phyloP scores from a whole-genome alignment of 2,329 filamentous ascomycete species.

The Helminthosporium solani region DNA sequence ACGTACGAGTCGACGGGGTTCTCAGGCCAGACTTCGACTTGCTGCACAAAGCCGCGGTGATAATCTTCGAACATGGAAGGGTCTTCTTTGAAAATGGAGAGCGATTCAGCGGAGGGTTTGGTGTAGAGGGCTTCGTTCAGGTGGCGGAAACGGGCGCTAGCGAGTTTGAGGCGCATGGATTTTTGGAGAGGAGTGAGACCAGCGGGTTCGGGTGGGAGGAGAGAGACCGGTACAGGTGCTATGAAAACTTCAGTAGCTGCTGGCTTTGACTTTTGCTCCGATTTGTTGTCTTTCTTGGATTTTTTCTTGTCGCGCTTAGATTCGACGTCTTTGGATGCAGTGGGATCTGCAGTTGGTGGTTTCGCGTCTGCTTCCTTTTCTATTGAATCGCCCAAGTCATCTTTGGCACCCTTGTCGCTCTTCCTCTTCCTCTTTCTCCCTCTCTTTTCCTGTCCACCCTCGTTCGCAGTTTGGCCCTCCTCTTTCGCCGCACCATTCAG shows the following conservation, averaged over 20 bases:
- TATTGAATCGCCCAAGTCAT: constrained; percentile 26
- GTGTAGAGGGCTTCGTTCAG: constrained; percentile 97
- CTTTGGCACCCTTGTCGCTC: constrained; percentile 25
- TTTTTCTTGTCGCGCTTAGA: constrained; percentile 40
- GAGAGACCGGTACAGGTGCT: constrained; percentile 38
- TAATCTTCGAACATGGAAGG: constrained; percentile 97
- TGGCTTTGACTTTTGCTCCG: constrained; percentile 5
- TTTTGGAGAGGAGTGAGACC: constrained; percentile 90
- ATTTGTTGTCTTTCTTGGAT: constrained; percentile 29
- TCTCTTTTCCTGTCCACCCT: constrained; percentile 40
- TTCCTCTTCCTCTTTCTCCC: constrained; percentile 36
- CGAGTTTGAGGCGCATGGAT: constrained; percentile 90
- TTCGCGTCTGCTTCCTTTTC: constrained; percentile 24
- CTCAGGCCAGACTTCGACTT: constrained; percentile 93
- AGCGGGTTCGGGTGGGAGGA: constrained; percentile 40
- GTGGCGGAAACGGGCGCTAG: constrained; percentile 94
- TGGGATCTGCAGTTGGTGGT: constrained; percentile 2
- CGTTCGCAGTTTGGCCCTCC: constrained; percentile 26
- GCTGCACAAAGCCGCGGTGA: constrained; percentile 91
- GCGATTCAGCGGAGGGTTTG: constrained; percentile 79
- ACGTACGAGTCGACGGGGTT: constrained; percentile 94
- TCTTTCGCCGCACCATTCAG: constrained; percentile 62
- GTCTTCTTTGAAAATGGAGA: constrained; percentile 76
- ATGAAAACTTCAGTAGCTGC: constrained; percentile 18
- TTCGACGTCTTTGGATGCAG: constrained; percentile 17